phyloP scores from a whole-genome alignment of 2,329 filamentous ascomycete species.

The Aulographum hederae region DNA sequence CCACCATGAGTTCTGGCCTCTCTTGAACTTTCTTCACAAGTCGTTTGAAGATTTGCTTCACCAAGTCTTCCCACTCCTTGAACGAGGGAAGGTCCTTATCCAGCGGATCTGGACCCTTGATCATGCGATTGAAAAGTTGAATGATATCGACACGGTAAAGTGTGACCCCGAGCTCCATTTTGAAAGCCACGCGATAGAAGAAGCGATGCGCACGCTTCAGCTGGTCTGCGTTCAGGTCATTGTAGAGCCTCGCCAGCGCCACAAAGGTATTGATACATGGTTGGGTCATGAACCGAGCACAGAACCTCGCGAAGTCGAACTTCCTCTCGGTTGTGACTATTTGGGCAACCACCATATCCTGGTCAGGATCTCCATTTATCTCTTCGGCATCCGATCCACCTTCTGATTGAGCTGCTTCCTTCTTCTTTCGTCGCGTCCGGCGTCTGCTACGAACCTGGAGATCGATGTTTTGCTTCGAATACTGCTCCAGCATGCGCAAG shows the following conservation, averaged over 20 bases:
- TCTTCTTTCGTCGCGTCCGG: conserved; percentile 54
- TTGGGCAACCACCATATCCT: conserved; percentile 34
- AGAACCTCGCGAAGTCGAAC: conserved; percentile 81
- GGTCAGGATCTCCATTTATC: conserved; percentile 26
- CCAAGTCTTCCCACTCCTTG: conserved; percentile 82
- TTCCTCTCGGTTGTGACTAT: conserved; percentile 74
- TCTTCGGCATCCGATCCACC: conserved; percentile 16
- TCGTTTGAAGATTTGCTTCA: conserved; percentile 65
- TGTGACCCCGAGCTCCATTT: conserved; percentile 77
- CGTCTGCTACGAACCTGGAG: conserved; percentile 78
- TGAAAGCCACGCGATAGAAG: conserved; percentile 87
- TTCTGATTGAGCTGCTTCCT: conserved; percentile 16
- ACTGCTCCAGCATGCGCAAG: conserved; percentile 75
- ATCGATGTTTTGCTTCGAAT: conserved; percentile 87
- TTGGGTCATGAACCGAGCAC: conserved; percentile 65
- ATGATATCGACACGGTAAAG: conserved; percentile 86
- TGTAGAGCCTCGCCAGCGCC: conserved; percentile 60
- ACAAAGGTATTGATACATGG: conserved; percentile 80
- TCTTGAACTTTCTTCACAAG: conserved; percentile 74
- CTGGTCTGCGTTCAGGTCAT: conserved; percentile 60
- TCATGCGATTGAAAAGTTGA: conserved; percentile 72
- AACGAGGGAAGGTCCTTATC: conserved; percentile 48
- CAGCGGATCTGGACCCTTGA: conserved; percentile 69
- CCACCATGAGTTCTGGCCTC: conserved; percentile 67
- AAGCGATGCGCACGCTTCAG: conserved; percentile 86